phyloP scores from a whole-genome alignment of 805 yeast genomes.

The Yarrowia sp. region DNA sequence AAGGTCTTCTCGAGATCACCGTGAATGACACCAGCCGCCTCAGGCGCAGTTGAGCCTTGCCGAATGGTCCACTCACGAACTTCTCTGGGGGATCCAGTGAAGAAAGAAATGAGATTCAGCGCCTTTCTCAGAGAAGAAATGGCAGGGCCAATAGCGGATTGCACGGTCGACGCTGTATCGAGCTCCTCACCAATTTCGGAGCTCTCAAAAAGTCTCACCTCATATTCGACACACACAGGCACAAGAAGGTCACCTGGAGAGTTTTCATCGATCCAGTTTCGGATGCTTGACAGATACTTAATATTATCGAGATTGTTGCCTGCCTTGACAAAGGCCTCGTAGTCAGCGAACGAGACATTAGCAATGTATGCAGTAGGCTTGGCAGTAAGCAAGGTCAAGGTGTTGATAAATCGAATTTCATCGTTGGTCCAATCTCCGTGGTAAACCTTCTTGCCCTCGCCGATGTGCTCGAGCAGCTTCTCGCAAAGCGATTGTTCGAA shows the following conservation, averaged over 20 bases:
- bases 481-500: conserved; percentile 43
- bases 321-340: conserved; percentile 42
- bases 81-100: conserved; percentile 83
- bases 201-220: conserved; percentile 59
- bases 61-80: conserved; percentile 88
- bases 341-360: conserved; percentile 73
- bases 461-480: conserved; percentile 48
- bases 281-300: conserved; percentile 51
- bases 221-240: conserved; percentile 68
- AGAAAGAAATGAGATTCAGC: conserved; percentile 72
- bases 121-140: conserved; percentile 64
- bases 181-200: conserved; percentile 36
- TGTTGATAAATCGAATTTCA: conserved; percentile 66
- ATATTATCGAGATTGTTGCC: conserved; percentile 38
- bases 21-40: conserved; percentile 89
- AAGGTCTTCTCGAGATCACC: conserved; percentile 80
- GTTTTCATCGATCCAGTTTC: conserved; percentile 63
- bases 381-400: conserved; percentile 74
- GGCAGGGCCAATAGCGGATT: conserved; percentile 48
- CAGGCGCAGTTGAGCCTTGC: conserved; percentile 72
- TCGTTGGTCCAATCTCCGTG: conserved; percentile 57
- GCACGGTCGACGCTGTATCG: conserved; percentile 32
- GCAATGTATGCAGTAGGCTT: conserved; percentile 81
- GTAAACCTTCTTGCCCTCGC: conserved; percentile 62
- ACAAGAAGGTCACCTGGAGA: conserved; percentile 68